A percentile compares a stretch with the other conserved stretches of the same genome.
Conservation (phyloP, 352 stramenopile genomes). For the Phytophthora megakarya region DNA sequence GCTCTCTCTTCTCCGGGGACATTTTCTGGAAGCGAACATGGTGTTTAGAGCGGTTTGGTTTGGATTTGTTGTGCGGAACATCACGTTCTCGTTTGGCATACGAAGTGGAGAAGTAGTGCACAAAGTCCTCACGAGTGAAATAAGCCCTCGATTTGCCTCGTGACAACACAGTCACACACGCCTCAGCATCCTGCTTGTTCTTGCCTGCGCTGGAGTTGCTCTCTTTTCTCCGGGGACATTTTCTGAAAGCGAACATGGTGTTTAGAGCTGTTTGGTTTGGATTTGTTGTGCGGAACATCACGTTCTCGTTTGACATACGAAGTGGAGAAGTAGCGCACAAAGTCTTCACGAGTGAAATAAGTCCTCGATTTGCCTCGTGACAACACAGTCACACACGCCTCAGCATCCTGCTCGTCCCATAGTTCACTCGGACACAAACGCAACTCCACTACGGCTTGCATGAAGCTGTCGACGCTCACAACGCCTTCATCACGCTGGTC, state of each 20-base stretch:
- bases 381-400: conserved; percentile 50
- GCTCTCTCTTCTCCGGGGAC: conserved; percentile 16
- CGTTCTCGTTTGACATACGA: background rate
- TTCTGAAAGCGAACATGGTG: conserved; percentile 13
- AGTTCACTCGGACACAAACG: conserved; percentile 28
- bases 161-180: conserved; percentile 52
- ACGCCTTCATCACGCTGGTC: conserved; percentile 49
- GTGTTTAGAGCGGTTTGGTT: background rate
- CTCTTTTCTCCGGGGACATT: conserved; percentile 13
- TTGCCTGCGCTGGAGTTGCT: conserved; percentile 28
- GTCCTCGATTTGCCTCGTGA: conserved; percentile 42
- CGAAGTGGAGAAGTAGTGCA: conserved; percentile 41
- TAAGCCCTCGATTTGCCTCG: conserved; percentile 44
- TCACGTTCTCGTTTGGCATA: background rate
- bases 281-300: background rate
- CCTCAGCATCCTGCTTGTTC: conserved; percentile 50
- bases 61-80: background rate
- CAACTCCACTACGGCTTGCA: conserved; percentile 55
- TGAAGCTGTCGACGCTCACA: conserved; percentile 57
- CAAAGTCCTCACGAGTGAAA: conserved; percentile 64
- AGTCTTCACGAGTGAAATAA: conserved; percentile 66
- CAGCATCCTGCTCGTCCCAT: conserved; percentile 51
- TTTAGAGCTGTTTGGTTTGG: background rate
- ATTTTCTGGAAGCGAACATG: conserved; percentile 12
- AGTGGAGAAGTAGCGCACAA: conserved; percentile 48